Base-by-base conservation (phyloP, 1,139 yeast genomes). In the Candida sanyaensis region DNA sequence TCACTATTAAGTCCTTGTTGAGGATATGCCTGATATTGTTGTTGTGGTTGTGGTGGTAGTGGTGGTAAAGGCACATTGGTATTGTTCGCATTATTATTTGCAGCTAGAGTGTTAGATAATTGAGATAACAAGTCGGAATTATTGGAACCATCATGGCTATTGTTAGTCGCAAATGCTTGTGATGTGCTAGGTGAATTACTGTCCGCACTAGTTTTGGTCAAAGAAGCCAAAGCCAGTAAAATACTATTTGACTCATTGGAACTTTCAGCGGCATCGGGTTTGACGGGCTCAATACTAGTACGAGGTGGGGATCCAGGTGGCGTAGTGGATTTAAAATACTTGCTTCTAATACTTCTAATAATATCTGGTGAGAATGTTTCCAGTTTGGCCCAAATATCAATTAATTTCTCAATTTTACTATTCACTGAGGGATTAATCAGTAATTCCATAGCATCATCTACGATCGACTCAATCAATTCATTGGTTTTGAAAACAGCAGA, bases 371-470 rank as follows among this genome's bases (percentile, higher is more conserved):
- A 75, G 67, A 93, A 93, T 12, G 97, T 87, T 44, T 82, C 84
- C 32, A 93, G 88, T 56, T 90, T 83, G 59, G 84, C 90, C 99
- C 99, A 93, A 60, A 93, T 92, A 55, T 89, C 96, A 56, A 93
- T 80, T 58, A 93, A 77, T 68, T 91, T 92, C 61, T 83, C 76
- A 56, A 91, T 82, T 66, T 91, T 93, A 50, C 82, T 89, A 62
- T 75, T 74, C 55, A 82, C 84, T 44, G 80, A 74, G 48, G 76
- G 75, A 44, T 72, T 73, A 48, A 74, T 68, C 56, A 82, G 75
- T 52, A 75, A 77, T 45, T 78, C 77, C 59, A 84, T 67, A 28
- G 89, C 81, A 57, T 82, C 83, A 57, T 81, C 82, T 49, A 86
- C 66, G 46, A 85, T 69, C 37, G 80, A 76, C 59, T 80, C 83